phyloP scores from a whole-genome alignment of 257 asterid genomes.

The Voacanga thouarsii region DNA sequence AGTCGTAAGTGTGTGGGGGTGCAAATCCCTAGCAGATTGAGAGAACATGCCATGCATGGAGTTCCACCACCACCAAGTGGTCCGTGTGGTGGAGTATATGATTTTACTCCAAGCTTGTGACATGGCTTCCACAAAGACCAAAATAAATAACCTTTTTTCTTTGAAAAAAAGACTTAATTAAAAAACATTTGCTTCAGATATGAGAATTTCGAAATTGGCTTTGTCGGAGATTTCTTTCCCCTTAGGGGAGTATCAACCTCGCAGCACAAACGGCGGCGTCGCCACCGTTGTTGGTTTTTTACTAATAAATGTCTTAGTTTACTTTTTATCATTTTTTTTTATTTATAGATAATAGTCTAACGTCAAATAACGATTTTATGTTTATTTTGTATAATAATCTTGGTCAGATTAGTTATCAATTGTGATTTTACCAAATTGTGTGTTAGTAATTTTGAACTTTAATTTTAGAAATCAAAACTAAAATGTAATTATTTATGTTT shows the following conservation, averaged over 20 bases:
- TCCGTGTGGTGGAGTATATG: background rate
- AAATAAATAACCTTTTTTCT: slow-evolving; percentile 1
- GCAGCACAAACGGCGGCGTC: slow-evolving; percentile 37
- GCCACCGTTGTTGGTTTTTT: slow-evolving; percentile 35
- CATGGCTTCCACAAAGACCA: background rate
- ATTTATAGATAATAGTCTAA: no score
- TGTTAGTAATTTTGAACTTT: no score
- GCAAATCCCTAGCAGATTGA: slow-evolving; percentile 21
- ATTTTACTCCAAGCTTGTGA: slow-evolving; percentile 17
- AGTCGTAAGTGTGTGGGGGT: background rate
- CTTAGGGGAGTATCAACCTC: slow-evolving; percentile 18
- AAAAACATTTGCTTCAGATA: slow-evolving; percentile 26
- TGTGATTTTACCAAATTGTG: no score
- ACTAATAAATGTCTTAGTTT: background rate
- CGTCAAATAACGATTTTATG: no score
- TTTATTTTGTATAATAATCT: no score
- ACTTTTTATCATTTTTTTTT: no score
- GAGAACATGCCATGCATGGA: slow-evolving; percentile 6
- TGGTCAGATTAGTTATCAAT: no score
- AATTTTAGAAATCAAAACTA: no score
- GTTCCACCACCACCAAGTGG: background rate
- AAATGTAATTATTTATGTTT: no score
- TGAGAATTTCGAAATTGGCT: slow-evolving; percentile 31
- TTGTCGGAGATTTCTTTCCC: slow-evolving; percentile 23
- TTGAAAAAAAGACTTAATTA: slow-evolving; percentile 9